phyloP scores from a whole-genome alignment of 225 moss, liverwort and hornwort species.

The Physcomitrellopsis africana region DNA sequence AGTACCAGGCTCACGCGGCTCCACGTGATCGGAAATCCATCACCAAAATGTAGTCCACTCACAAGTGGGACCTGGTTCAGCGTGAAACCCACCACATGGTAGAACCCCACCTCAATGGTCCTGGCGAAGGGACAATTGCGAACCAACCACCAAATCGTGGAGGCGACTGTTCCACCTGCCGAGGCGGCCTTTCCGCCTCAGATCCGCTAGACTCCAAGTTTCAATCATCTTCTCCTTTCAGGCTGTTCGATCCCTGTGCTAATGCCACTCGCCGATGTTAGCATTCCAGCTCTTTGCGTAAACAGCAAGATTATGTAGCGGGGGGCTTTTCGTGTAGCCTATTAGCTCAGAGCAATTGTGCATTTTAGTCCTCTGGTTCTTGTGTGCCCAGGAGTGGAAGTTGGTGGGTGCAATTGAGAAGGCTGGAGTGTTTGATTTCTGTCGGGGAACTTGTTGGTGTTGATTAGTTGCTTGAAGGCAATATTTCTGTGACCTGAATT shows the following conservation, averaged over 20 bases:
- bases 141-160: neutral
- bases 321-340: neutral
- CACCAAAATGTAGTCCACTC: neutral
- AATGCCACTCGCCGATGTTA: neutral
- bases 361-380: neutral
- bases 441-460: neutral
- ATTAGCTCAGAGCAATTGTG: neutral
- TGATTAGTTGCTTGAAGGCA: neutral
- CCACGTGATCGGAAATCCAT: neutral
- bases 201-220: neutral
- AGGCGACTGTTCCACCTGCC: neutral
- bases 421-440: neutral
- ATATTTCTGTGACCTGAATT: neutral
- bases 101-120: neutral
- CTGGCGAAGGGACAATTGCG: neutral
- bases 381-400: neutral
- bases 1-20: no score
- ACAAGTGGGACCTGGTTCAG: neutral
- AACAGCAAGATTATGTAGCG: neutral
- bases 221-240: neutral
- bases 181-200: constrained; percentile 3
- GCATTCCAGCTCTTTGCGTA: neutral
- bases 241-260: neutral
- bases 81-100: neutral
- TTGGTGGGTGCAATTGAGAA: neutral